Conservation (phyloP, 805 yeast genomes). For the Ogataea angusta region DNA sequence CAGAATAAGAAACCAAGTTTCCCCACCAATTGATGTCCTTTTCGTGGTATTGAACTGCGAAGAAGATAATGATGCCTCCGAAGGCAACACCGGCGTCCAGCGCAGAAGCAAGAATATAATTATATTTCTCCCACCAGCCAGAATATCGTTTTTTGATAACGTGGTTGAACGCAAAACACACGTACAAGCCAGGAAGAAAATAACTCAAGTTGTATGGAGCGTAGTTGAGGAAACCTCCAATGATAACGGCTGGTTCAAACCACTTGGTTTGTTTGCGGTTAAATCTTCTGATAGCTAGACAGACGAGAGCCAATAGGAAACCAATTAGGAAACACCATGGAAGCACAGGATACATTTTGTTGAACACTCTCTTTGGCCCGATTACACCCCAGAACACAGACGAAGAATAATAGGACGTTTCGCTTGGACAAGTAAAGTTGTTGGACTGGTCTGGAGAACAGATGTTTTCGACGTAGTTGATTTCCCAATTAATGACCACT, state of each 20-base stretch:
- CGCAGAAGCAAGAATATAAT: slow-evolving; percentile 63
- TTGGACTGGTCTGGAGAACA: slow-evolving; percentile 43
- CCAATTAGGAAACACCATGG: slow-evolving; percentile 63
- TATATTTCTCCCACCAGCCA: slow-evolving; percentile 77
- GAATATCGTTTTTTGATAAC: slow-evolving; percentile 52
- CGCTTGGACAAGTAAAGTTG: slow-evolving; percentile 46
- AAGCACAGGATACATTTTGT: slow-evolving; percentile 46
- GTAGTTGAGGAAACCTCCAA: slow-evolving; percentile 55
- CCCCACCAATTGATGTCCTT: slow-evolving; percentile 64
- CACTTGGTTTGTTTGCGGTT: slow-evolving; percentile 30
- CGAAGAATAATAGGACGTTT: slow-evolving; percentile 47
- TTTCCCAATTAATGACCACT: slow-evolving; percentile 35
- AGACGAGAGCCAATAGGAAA: slow-evolving; percentile 41
- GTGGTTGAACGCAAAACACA: slow-evolving; percentile 52
- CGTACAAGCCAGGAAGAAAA: slow-evolving; percentile 52
- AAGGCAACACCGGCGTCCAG: slow-evolving; percentile 66
- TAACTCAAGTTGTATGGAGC: slow-evolving; percentile 77
- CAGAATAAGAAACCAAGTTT: slow-evolving; percentile 33
- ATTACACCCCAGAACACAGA: slow-evolving; percentile 65
- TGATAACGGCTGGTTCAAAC: slow-evolving; percentile 54
- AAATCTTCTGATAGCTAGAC: slow-evolving; percentile 36
- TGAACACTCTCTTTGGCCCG: slow-evolving; percentile 60
- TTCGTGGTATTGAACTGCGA: slow-evolving; percentile 43
- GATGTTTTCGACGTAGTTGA: slow-evolving; percentile 39
- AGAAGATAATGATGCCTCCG: slow-evolving; percentile 55